Base-by-base conservation (phyloP, 1,284 basidiomycete genomes). In the Trichosporon asahii region DNA sequence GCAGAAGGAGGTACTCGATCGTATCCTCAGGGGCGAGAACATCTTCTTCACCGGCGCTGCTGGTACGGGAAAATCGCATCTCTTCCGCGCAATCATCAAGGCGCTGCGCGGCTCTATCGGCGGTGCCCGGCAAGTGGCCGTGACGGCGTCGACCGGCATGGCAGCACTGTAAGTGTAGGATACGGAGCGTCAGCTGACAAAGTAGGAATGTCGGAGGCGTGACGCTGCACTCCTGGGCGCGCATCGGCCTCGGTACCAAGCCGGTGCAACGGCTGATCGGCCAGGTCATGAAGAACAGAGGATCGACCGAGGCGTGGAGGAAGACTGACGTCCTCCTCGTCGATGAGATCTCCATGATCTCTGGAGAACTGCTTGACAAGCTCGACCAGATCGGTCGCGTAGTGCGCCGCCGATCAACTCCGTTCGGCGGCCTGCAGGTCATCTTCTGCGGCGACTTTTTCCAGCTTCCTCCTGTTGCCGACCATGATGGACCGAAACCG, bases 31-130 rank as follows among this genome's bases (percentile, higher is more conserved):
- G 1, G 88, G 88, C 1, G 83, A 90, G 53, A 95, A 89, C 77
- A 79, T 96, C 25, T 98, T 98, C 78, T 98, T 97, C 82, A 98
- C 95, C 0, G 95, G 95, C n/a, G 95, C 93, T 82, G 95, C 94
- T 69, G 94, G 93, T 90, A 96, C 95, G 0, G 94, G 94, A 63
- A 97, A 97, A 82, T 95, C 94, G 0, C 91, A 96, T 7, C 84
- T 96, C 4, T 85, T 97, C 18, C 88, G 92, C 11, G 90, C 92
- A 74, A 94, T 96, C 72, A 94, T 96, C 75, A 85, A 82, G 61
- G 85, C 46, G 78, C 91, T 76, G 82, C 81, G 81, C 81, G 75
- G 87, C 85, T 75, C 74, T 85, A 64, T 33, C 57, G 33, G 12
- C 70, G 49, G 49, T 5, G 49, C 21, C 21, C 57, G 55, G 21